These are phyloP conservation scores for Pseudopithomyces chartarum DNA, from an alignment of 2,329 filamentous ascomycete genomes.

Conservation along the genomic window DNA sequence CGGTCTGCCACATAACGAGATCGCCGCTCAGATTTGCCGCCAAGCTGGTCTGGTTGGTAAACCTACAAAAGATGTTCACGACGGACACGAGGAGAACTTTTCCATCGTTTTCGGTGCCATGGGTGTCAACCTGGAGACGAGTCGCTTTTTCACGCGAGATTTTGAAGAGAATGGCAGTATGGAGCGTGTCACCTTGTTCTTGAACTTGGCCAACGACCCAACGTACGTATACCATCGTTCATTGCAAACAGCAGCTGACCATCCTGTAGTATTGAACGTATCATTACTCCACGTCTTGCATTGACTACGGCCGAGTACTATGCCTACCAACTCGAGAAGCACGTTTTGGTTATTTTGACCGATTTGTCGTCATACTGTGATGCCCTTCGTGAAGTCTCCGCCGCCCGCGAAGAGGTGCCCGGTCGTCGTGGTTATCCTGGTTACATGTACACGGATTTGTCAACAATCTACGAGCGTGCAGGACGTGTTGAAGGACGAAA, in stretches of 20 bases:
- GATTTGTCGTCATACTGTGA: conserved; percentile 98
- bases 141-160: conserved; percentile 96
- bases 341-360: conserved; percentile 97
- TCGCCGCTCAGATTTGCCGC: conserved; percentile 97
- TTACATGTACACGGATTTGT: conserved; percentile 99
- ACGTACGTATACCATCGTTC: conserved; percentile 67
- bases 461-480: conserved; percentile 98
- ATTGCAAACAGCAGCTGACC: conserved; percentile 21
- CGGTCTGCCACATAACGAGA: conserved; percentile 99
- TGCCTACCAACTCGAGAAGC: conserved; percentile 99
- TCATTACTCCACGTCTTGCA: conserved; percentile 97
- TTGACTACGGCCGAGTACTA: conserved; percentile 99
- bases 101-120: conserved; percentile 99
- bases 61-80: conserved; percentile 94
- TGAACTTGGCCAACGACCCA: conserved; percentile 98
- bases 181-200: conserved; percentile 95
- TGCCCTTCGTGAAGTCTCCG: conserved; percentile 96
- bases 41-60: conserved; percentile 91
- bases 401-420: conserved; percentile 96
- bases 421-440: conserved; percentile 99
- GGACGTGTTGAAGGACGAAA: conserved; percentile 97
- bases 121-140: conserved; percentile 99
- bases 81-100: conserved; percentile 98
- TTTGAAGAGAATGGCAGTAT: conserved; percentile 99
- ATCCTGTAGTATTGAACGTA: conserved; percentile 84